Evolutionary conservation across 1,139 yeast species (phyloP).

Genomic region (Pichia sp.): DNA sequence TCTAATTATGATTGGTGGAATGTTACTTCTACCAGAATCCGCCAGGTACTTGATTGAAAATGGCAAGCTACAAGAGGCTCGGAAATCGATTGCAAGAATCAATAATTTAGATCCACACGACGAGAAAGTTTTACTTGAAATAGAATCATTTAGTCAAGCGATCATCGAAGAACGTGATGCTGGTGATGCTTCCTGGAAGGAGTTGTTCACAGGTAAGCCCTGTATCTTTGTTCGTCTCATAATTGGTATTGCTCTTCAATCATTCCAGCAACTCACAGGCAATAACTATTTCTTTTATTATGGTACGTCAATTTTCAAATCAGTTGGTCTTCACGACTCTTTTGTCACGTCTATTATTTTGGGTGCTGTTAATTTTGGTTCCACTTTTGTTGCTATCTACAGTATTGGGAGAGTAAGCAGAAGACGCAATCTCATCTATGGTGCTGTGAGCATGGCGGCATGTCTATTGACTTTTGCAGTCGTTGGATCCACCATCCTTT

Average conservation of each 20-base stretch:
- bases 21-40: constrained; percentile 70
- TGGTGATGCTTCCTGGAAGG: constrained; percentile 64
- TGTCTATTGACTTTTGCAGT: constrained; percentile 65
- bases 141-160: constrained; percentile 58
- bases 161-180: constrained; percentile 57
- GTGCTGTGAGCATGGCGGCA: constrained; percentile 59
- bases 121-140: constrained; percentile 53
- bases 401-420: constrained; percentile 68
- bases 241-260: constrained; percentile 62
- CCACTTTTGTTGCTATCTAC: constrained; percentile 66
- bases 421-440: constrained; percentile 58
- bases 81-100: constrained; percentile 56
- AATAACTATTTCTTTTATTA: constrained; percentile 78
- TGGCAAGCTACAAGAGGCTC: constrained; percentile 54
- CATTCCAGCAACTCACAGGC: constrained; percentile 76
- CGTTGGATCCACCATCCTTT: constrained; percentile 62
- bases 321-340: constrained; percentile 70
- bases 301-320: constrained; percentile 70
- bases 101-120: constrained; percentile 57
- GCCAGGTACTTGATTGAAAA: constrained; percentile 64
- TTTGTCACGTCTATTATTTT: constrained; percentile 72
- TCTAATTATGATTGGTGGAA: constrained; percentile 44
- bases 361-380: constrained; percentile 73
- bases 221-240: constrained; percentile 58
- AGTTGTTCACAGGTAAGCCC: constrained; percentile 62